Conservation (phyloP, 225 moss, liverwort and hornwort species). For the Rhytidiadelphus loreus region DNA sequence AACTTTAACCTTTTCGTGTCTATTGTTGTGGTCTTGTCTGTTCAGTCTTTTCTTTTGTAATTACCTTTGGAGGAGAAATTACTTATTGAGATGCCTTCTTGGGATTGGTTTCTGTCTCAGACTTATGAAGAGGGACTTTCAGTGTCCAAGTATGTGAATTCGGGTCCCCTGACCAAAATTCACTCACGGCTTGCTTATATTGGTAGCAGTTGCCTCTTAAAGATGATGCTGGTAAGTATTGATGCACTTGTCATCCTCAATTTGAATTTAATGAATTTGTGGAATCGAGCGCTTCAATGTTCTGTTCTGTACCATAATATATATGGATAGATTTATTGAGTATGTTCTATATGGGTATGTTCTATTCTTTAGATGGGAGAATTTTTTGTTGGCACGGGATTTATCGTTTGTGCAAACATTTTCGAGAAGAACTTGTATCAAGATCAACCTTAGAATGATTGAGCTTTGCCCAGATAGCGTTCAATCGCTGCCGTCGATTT, state of each 20-base stretch:
- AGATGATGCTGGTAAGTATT: constrained; percentile 73
- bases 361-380: not conserved
- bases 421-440: not conserved
- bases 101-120: constrained; percentile 28
- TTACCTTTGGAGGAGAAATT: not conserved
- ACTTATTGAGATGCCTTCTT: not conserved
- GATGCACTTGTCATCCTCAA: not conserved
- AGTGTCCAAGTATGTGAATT: constrained; percentile 75
- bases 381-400: not conserved
- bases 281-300: not conserved
- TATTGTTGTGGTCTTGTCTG: not conserved
- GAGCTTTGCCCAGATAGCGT: not conserved
- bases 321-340: not conserved
- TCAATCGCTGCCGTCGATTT: not conserved
- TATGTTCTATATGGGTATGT: too few relatives aligned
- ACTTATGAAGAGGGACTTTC: constrained; percentile 93
- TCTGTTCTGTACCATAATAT: not conserved
- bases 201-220: constrained; percentile 76
- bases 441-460: not conserved
- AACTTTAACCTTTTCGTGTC: not conserved
- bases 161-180: constrained; percentile 44
- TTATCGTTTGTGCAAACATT: not conserved
- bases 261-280: not conserved
- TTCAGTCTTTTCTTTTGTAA: not conserved
- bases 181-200: constrained; percentile 80